Base-by-base conservation (phyloP, 2,329 filamentous ascomycete genomes). In the Pseudocercospora eumusae region DNA sequence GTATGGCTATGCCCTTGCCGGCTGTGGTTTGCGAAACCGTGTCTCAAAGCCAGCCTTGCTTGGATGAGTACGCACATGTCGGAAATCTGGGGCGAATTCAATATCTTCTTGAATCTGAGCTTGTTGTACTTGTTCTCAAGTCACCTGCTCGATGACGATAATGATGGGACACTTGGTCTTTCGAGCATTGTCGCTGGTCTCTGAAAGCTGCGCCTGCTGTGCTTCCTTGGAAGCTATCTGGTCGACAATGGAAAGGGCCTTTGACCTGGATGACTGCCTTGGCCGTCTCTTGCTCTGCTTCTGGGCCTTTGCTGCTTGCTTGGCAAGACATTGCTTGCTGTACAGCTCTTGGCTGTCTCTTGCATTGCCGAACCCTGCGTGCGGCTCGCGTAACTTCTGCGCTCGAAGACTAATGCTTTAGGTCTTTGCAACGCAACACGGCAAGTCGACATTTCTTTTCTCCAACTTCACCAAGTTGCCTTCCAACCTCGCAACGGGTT, bases 131-230 rank as follows among this genome's bases (percentile, higher is more conserved):
- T 56, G 33, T 36, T 18, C 13, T n/a, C 33, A 27, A 25, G 54
- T 28, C 5, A 5, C 31, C 25, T 27, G 20, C 54, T 47, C 23
- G 2, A 25, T 4, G n/a, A 7, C 15, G 36, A 40, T 3, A 40
- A 1, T 40, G 31, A 33, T 11, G 44, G 20, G 6, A 21, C n/a
- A 21, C 44, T 21, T 25, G 44, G 44, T 1, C 23, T 31, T 40
- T 18, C 1, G n/a, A 18, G 23, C 20, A 20, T 13, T 25, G 21
- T 21, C 31, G 31, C 18, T 56, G 23, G 7, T 28, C 53, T 61
- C 53, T 40, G 8, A 44, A 61, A 57, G 54, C 54, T 53, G 59
- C 54, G 49, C 59, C 50, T 61, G 54, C 50, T 52, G 59, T 53
- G 52, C 54, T 56, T 56, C 33, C 55, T 42, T 52, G 59, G 44